Evolutionary conservation across 1,139 yeast species (phyloP).

Genomic region (Geotrichum carabidarum): DNA sequence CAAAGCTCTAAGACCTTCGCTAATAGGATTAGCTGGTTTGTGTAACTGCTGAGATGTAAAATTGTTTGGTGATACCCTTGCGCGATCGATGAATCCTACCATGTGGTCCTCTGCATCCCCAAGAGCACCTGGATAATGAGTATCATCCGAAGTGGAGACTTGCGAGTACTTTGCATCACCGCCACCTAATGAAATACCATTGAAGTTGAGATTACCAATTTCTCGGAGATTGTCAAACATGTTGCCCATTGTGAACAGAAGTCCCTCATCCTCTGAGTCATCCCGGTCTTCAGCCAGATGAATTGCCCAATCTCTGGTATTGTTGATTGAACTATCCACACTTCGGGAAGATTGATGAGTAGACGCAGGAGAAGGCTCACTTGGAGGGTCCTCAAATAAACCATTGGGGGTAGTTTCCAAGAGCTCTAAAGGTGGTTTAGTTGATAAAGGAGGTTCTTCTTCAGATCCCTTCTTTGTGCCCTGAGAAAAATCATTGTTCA

Average conservation of each 20-base stretch:
- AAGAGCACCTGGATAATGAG: not conserved
- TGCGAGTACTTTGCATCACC: not conserved
- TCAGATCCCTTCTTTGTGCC: no score
- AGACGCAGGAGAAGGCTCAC: no score
- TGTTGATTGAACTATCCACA: not conserved
- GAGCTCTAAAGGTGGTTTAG: no score
- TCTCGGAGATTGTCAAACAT: slow-evolving; percentile 29
- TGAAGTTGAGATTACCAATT: slow-evolving; percentile 23
- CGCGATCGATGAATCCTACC: not conserved
- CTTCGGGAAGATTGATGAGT: no score
- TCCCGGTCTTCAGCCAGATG: slow-evolving; percentile 25
- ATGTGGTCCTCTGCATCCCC: not conserved
- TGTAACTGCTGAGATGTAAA: not conserved
- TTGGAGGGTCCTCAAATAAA: no score
- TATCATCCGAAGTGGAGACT: not conserved
- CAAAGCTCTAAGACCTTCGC: not conserved
- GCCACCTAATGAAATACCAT: slow-evolving; percentile 8
- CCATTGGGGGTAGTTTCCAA: no score
- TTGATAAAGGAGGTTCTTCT: no score
- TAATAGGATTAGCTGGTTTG: not conserved
- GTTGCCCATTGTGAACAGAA: slow-evolving; percentile 28
- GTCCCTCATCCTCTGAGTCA: slow-evolving; percentile 32
- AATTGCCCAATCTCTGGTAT: slow-evolving; percentile 26
- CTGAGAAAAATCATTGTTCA: no score
- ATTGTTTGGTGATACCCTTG: not conserved